Evolutionary conservation across 306 rosid genomes (phyloP).

Genomic region (Adenanthera pavonina): DNA sequence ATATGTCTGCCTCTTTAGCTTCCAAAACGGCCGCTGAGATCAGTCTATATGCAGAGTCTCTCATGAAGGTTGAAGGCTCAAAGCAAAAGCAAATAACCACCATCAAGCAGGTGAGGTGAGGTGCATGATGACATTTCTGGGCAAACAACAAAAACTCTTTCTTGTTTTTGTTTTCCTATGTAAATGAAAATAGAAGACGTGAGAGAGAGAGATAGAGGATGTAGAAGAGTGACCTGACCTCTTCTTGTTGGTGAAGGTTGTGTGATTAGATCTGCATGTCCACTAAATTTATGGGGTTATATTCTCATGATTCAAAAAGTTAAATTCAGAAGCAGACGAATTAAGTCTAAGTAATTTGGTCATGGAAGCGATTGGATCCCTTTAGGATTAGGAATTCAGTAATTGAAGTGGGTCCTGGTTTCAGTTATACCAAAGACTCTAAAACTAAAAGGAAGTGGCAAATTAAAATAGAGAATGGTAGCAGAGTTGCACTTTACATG

Average conservation of each 20-base stretch:
- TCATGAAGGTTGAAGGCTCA: background rate
- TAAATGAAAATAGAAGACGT: no score
- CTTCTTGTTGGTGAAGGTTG: background rate
- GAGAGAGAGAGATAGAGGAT: no score
- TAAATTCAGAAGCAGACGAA: background rate
- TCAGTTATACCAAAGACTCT: slow-evolving; percentile 9
- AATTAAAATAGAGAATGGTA: background rate
- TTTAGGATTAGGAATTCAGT: slow-evolving; percentile 23
- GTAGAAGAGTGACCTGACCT: no score
- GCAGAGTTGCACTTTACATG: slow-evolving; percentile 34
- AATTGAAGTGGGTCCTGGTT: slow-evolving; percentile 20
- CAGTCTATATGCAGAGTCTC: background rate
- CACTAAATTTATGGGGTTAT: background rate
- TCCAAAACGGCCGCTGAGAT: background rate
- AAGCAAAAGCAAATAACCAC: background rate
- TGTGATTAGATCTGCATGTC: background rate
- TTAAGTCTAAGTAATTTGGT: background rate
- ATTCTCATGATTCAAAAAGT: background rate
- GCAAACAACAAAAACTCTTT: no score
- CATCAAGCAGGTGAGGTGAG: background rate
- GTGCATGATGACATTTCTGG: no score
- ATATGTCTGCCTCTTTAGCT: background rate
- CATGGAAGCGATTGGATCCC: slow-evolving; percentile 4
- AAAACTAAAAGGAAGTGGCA: background rate
- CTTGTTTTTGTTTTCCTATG: no score